Evolutionary conservation across 306 rosid genomes (phyloP).

Genomic region (Cicer judaicum): DNA sequence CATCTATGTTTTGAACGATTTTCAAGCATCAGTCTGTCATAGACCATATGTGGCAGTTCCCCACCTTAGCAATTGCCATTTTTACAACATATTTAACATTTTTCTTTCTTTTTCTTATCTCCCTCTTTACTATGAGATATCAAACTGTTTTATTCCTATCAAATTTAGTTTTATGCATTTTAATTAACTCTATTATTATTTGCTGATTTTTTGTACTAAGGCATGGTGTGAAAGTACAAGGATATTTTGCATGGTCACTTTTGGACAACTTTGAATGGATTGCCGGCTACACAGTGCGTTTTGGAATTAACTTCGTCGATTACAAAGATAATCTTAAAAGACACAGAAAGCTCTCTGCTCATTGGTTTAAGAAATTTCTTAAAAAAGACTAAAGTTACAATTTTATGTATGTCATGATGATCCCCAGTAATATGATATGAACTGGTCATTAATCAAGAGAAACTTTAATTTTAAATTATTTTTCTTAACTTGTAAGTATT

Average conservation of each 20-base stretch:
- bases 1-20: no score
- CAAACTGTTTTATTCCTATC: not conserved
- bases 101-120: no score
- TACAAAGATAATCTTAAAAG: constrained; percentile 54
- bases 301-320: constrained; percentile 61
- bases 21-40: no score
- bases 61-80: no score
- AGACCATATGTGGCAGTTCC: no score
- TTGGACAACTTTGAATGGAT: constrained; percentile 68
- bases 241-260: constrained; percentile 72
- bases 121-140: not conserved
- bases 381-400: constrained; percentile 5
- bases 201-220: constrained; percentile 35
- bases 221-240: constrained; percentile 56
- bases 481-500: not conserved
- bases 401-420: constrained; percentile 26
- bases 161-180: not conserved
- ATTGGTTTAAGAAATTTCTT: constrained; percentile 63
- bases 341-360: constrained; percentile 60
- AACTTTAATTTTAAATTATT: not conserved
- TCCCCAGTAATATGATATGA: not conserved
- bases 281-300: constrained; percentile 53
- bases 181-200: not conserved
- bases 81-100: no score
- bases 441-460: not conserved